A percentile compares a stretch with the other conserved stretches of the same genome.
These are phyloP conservation scores for Nakazawaea holstii DNA, from an alignment of 805 yeast genomes.

Conservation along the genomic window DNA sequence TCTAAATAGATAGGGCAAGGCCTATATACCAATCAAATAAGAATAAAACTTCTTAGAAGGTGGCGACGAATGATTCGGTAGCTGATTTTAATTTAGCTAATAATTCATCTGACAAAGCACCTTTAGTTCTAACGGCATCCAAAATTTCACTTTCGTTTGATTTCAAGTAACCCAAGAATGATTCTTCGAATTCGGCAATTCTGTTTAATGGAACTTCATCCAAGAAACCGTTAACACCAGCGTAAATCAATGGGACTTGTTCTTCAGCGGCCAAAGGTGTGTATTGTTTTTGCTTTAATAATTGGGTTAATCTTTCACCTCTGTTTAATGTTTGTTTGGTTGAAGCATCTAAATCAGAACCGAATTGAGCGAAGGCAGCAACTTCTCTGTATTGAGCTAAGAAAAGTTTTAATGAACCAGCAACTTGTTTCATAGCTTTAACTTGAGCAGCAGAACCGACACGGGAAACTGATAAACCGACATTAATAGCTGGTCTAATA, in stretches of 20 bases:
- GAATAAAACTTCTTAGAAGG: conserved; percentile 49
- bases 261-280: conserved; percentile 97
- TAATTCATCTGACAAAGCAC: conserved; percentile 84
- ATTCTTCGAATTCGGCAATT: conserved; percentile 86
- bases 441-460: conserved; percentile 99
- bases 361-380: conserved; percentile 99
- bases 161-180: conserved; percentile 89
- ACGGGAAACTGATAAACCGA: conserved; percentile 99
- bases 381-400: conserved; percentile 99
- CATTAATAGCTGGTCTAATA: conserved; percentile 99
- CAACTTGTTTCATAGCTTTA: conserved; percentile 99
- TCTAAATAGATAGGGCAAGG: not conserved
- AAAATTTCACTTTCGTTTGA: conserved; percentile 83
- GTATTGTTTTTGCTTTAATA: conserved; percentile 97
- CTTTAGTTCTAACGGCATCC: conserved; percentile 78
- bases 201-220: conserved; percentile 81
- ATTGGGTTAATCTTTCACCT: conserved; percentile 99
- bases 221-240: conserved; percentile 99
- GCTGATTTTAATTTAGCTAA: conserved; percentile 85
- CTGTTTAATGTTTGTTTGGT: conserved; percentile 98
- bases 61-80: conserved; percentile 87
- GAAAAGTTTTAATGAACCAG: conserved; percentile 99
- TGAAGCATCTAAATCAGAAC: conserved; percentile 99
- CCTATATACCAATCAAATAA: not conserved
- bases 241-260: conserved; percentile 97